Base-by-base conservation (phyloP, 345 rosid species). In the Eucalyptus tenuipes region DNA sequence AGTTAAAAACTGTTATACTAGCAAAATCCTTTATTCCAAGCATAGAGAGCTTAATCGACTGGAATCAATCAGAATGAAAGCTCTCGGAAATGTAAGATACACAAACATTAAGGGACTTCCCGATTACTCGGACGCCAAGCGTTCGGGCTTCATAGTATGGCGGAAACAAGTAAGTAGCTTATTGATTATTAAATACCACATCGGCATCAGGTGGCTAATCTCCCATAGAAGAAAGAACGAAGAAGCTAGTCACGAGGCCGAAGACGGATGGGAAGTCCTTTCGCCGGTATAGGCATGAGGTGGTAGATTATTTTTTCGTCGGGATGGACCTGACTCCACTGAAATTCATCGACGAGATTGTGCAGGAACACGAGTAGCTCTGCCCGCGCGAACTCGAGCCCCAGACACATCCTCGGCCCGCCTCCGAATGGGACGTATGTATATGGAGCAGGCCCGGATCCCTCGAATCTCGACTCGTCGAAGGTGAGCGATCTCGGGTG, bases 391-490 rank as follows among this genome's bases (percentile, higher is more conserved):
- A 85, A 90, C 44, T 88, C 92, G 18, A 55, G 18, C 31, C 92
- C 92, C 10, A 88, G 15, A 55, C 92, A 91, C 75, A 89, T 88
- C 87, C 92, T 88, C 7, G 89, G 89, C 10, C 90, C 89, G 9
- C 89, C 92, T 52, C 92, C 92, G 47, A 91, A 91, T 8, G 90
- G 92, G 49, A 89, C 89, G 29, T 89, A 91, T 3, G 89, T 88
- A 55, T 68, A 88, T 3, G 88, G 90, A 25, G 88, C 53, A 8
- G 91, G 91, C 11, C 92, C 88, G 1, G 84, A 85, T 57, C 90
- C 90, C 52, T 88, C 90, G 33, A 88, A 91, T 45, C 92, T 91
- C 24, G 90, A 89, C 48, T 57, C 89, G 50, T 88, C 92, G 24
- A 91, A 91, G 16, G 27, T 49, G 49, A 57, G 89, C 49, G 88